A percentile compares a stretch with the other conserved stretches of the same genome.
phyloP scores from a whole-genome alignment of 2,329 filamentous ascomycete genomes.

The Escovopsis weberi region DNA sequence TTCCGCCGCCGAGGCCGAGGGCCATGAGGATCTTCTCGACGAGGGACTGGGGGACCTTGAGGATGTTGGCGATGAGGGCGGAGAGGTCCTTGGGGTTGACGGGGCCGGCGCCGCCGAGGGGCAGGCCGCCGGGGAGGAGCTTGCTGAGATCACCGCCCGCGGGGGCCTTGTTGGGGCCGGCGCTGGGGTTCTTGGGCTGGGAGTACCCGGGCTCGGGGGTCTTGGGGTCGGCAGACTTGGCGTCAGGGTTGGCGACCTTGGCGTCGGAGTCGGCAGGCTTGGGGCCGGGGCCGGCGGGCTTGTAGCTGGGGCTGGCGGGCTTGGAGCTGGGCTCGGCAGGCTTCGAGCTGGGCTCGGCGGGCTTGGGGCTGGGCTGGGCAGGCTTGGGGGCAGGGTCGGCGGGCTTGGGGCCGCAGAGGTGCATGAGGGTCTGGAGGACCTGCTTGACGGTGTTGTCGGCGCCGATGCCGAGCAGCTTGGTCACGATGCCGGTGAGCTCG shows the following conservation, averaged over 20 bases:
- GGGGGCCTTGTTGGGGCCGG: not conserved
- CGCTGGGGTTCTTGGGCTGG: no score
- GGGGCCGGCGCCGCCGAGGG: not conserved
- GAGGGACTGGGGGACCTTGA: not conserved
- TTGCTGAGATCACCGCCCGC: not conserved
- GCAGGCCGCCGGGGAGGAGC: not conserved
- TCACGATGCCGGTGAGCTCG: not conserved
- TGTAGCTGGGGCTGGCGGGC: no score
- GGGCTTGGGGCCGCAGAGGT: not conserved
- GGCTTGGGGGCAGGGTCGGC: no score
- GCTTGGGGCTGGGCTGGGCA: no score
- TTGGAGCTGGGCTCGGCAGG: no score
- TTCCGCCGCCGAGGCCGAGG: not conserved
- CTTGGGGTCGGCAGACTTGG: no score
- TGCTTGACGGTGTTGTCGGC: not conserved
- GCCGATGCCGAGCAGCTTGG: not conserved
- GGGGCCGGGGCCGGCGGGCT: no score
- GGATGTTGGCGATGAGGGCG: not conserved
- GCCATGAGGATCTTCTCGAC: not conserved
- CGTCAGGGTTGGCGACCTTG: no score
- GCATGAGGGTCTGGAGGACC: not conserved
- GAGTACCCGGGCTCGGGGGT: no score
- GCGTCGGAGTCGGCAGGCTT: no score
- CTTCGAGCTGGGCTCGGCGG: no score
- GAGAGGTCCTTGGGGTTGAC: not conserved